These are phyloP conservation scores for Ganoderma sinense DNA, from an alignment of 1,284 basidiomycete genomes.

Conservation along the genomic window DNA sequence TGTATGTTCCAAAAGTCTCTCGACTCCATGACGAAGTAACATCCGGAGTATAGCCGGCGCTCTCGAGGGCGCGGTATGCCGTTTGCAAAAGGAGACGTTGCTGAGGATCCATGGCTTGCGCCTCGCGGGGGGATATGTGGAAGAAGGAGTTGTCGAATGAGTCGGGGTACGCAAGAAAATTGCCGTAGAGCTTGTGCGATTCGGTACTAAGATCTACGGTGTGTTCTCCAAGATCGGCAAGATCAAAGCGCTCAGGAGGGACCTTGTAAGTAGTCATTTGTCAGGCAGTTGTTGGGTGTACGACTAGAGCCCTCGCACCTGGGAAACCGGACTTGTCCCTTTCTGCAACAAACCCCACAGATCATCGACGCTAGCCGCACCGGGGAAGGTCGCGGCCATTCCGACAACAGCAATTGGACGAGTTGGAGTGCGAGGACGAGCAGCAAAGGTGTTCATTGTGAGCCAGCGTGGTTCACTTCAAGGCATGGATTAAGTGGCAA, in stretches of 20 bases:
- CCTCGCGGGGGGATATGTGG: constrained; percentile 75
- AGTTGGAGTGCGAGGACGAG: background rate
- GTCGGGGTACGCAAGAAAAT: constrained; percentile 65
- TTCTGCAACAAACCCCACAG: constrained; percentile 68
- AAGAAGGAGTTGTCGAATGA: constrained; percentile 77
- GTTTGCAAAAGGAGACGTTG: constrained; percentile 71
- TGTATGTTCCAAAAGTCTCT: constrained; percentile 66
- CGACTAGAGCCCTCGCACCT: constrained; percentile 47
- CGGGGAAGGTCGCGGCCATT: constrained; percentile 73
- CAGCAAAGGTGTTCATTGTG: background rate
- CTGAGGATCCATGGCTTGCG: constrained; percentile 78
- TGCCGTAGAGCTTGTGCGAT: constrained; percentile 55
- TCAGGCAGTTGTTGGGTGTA: background rate
- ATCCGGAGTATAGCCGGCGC: constrained; percentile 71
- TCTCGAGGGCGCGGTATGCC: constrained; percentile 73
- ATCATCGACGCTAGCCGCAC: constrained; percentile 52
- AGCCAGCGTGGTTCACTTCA: background rate
- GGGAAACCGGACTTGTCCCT: constrained; percentile 63
- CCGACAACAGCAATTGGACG: constrained; percentile 61
- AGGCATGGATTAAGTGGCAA: background rate
- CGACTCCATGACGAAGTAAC: constrained; percentile 58
- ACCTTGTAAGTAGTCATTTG: constrained; percentile 8
- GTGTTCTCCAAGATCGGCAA: constrained; percentile 47
- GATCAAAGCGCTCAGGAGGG: constrained; percentile 55
- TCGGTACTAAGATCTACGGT: constrained; percentile 39